Percentiles rank a stretch among this genome's conserved stretches.
Evolutionary conservation across 306 rosid genomes (phyloP).

Genomic region (Dicorynia guianensis): DNA sequence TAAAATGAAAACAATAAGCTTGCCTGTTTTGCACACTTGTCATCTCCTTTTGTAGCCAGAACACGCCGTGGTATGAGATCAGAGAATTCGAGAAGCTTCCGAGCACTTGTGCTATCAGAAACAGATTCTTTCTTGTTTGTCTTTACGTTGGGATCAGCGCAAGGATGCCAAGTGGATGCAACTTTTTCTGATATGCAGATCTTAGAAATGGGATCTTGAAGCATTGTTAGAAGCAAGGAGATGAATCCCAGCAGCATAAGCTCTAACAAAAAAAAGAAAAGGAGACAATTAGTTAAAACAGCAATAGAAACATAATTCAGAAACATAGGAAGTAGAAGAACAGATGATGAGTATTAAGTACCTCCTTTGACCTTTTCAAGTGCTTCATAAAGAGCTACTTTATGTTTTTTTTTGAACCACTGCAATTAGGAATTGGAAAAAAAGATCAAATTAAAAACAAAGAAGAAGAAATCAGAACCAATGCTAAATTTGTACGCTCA

Average conservation of each 20-base stretch:
- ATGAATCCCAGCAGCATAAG: conserved; percentile 83
- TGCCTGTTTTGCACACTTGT: conserved; percentile 50
- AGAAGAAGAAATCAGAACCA: too few species aligned
- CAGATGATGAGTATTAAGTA: background rate
- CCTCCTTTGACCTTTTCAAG: conserved; percentile 79
- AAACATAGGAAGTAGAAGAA: too few species aligned
- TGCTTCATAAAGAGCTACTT: conserved; percentile 70
- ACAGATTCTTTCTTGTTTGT: background rate
- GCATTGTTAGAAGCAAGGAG: conserved; percentile 60
- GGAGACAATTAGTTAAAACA: too few species aligned
- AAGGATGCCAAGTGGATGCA: conserved; percentile 73
- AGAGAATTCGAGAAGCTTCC: conserved; percentile 45
- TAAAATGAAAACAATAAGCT: background rate
- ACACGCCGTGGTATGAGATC: conserved; percentile 43
- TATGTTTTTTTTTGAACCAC: conserved; percentile 61
- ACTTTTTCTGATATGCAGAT: conserved; percentile 54
- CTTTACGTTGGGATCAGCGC: background rate
- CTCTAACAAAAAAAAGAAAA: conserved; percentile 43
- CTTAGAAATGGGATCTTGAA: conserved; percentile 43
- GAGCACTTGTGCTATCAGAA: background rate
- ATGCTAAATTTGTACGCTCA: too few species aligned
- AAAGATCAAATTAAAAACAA: too few species aligned
- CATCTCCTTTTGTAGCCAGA: conserved; percentile 47
- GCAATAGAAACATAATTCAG: too few species aligned
- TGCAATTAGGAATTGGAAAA: conserved; percentile 6